These are phyloP conservation scores for Leccinum angustisporum DNA, from an alignment of 1,284 basidiomycete genomes.

Conservation along the genomic window DNA sequence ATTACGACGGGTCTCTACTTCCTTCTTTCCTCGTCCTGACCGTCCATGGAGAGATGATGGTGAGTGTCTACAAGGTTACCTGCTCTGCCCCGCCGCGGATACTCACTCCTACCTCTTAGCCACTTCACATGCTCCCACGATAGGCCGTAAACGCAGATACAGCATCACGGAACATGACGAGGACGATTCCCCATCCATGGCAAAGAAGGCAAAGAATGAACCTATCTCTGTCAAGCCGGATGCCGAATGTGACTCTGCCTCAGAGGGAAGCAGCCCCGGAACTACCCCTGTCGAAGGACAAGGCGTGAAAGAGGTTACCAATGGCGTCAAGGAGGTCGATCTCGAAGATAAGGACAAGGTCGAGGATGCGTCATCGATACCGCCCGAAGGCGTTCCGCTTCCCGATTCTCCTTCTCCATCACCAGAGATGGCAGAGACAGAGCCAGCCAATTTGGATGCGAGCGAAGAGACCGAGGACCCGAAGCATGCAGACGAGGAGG, in stretches of 20 bases:
- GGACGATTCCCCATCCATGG: conserved; percentile 36
- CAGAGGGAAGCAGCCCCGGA: conserved; percentile 22
- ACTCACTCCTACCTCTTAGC: conserved; percentile 41
- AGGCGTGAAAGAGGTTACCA: conserved; percentile 65
- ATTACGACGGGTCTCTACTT: conserved; percentile 66
- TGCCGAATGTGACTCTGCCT: conserved; percentile 16
- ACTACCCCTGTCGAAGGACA: conserved; percentile 37
- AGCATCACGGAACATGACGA: conserved; percentile 53
- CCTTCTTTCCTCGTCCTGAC: conserved; percentile 68
- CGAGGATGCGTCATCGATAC: conserved; percentile 21
- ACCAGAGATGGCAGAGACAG: conserved; percentile 16
- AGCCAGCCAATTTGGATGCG: conserved; percentile 17
- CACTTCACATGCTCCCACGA: conserved; percentile 70
- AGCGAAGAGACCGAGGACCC: conserved; percentile 35
- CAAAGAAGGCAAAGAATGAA: conserved; percentile 48
- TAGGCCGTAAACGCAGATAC: conserved; percentile 62
- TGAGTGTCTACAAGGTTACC: conserved; percentile 38
- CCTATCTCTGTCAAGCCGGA: conserved; percentile 17
- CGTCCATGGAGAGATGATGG: conserved; percentile 74
- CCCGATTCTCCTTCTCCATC: conserved; percentile 43
- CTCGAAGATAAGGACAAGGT: conserved; percentile 44
- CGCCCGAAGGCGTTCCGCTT: conserved; percentile 51
- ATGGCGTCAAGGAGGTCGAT: conserved; percentile 68
- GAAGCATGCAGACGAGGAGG: conserved; percentile 15
- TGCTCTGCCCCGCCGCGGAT: conserved; percentile 1